Evolutionary conservation across 23 red algal species (phyloP), one percentile per base, ranked within the genome.

Genomic region (Agarophyton chilense): DNA sequence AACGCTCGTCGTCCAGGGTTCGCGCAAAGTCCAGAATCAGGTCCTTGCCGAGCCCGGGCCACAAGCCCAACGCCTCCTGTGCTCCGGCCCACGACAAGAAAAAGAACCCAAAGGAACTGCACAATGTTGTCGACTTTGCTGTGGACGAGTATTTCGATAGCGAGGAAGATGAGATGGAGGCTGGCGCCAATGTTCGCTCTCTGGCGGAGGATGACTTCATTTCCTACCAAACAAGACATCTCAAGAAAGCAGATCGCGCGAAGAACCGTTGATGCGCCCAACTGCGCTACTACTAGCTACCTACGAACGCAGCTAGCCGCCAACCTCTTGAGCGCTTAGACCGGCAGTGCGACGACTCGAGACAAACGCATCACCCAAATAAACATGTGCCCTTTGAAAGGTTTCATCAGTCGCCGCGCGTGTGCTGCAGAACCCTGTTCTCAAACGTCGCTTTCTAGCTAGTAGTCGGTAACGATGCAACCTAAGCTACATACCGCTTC

Each of bases 181-280:
- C 49, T n/a, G 82, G 62, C 1, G 40, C 26, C 22, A 72, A 56
- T 33, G 82, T 87, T 52, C 61, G 64, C 21, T 87, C 82, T 52
- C 66, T 87, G 12, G 82, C 82, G 2, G 64, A 58, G 19, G 82
- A 87, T 44, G 82, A 87, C 45, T 87, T 87, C 45, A 75, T 87
- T 55, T 56, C 82, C 4, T 87, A 87, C 45, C 82, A 87, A 54
- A 87, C 82, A 58, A 73, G 64, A 57, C 82, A 87, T 29, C 32
- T 57, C 18, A 72, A 44, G 49, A 87, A 87, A 60, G 44, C 42
- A 29, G 50, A 87, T 1, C 49, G 62, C 7, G 67, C 64, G 35
- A 87, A 36, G 29, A 80, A 74, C 24, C 68, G 68, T 29, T 74
- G 43, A 49, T 3, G 5, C 41, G 7, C n/a, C n/a, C n/a, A n/a